A percentile compares a stretch with the other conserved stretches of the same genome.
phyloP scores from a whole-genome alignment of 225 moss, liverwort and hornwort species.

The Neckera pumila region DNA sequence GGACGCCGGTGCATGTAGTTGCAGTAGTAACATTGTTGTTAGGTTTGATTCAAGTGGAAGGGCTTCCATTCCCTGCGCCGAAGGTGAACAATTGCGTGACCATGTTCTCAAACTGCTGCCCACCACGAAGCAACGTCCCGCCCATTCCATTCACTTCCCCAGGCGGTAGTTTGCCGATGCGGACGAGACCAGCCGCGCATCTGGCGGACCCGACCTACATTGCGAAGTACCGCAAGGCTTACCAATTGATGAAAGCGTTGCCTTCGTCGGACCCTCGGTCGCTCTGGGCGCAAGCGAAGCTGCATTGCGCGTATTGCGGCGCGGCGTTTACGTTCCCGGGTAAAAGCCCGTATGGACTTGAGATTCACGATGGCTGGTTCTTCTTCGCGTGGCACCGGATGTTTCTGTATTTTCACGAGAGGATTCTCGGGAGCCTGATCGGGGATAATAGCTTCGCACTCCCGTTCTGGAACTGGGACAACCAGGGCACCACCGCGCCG shows the following conservation, averaged over 20 bases:
- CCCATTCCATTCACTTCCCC: constrained; percentile 1
- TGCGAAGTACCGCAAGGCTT: constrained; percentile 37
- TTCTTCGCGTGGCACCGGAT: constrained; percentile 56
- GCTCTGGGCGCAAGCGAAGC: neutral
- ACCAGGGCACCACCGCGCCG: neutral
- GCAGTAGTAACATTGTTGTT: neutral
- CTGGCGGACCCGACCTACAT: constrained; percentile 8
- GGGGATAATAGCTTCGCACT: constrained; percentile 34
- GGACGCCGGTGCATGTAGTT: neutral
- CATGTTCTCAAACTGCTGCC: neutral
- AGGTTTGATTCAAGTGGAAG: neutral
- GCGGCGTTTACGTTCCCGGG: constrained; percentile 8
- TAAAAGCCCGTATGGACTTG: neutral
- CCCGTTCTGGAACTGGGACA: constrained; percentile 71
- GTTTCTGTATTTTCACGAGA: constrained; percentile 63
- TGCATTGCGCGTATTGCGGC: constrained; percentile 60
- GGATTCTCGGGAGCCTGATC: constrained; percentile 37
- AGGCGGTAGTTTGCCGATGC: neutral
- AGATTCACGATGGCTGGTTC: constrained; percentile 65
- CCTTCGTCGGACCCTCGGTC: constrained; percentile 55
- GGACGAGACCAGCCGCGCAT: constrained; percentile 20
- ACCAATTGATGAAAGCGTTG: constrained; percentile 27
- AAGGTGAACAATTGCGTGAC: neutral
- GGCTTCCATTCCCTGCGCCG: constrained; percentile 18
- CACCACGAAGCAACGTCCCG: neutral